Conservation (phyloP, 164 flowering plant species). For the Umbellularia californica region DNA sequence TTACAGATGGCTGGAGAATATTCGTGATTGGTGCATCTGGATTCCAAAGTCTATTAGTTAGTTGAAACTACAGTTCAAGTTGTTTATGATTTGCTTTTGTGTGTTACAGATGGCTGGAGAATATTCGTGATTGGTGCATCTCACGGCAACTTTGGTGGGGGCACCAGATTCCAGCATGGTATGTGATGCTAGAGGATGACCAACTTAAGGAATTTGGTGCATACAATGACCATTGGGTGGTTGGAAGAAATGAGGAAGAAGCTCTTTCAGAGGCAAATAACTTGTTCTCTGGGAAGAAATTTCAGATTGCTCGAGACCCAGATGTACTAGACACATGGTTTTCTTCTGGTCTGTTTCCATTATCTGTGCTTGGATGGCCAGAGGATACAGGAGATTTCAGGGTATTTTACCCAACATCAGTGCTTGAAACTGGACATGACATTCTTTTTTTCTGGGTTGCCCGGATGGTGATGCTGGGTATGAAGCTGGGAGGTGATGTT, state of each 20-base stretch:
- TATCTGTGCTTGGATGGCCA: slow-evolving; percentile 96
- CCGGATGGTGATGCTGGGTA: slow-evolving; percentile 93
- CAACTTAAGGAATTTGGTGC: slow-evolving; percentile 66
- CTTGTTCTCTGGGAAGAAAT: slow-evolving; percentile 56
- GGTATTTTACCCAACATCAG: slow-evolving; percentile 87
- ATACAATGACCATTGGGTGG: slow-evolving; percentile 86
- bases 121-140: slow-evolving; percentile 96
- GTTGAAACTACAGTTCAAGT: not conserved
- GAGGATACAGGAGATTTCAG: slow-evolving; percentile 74
- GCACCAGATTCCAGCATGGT: slow-evolving; percentile 97
- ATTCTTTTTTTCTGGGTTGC: slow-evolving; percentile 98
- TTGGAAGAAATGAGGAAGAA: slow-evolving; percentile 70
- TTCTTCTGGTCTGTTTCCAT: slow-evolving; percentile 93
- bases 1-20: slow-evolving; percentile 91
- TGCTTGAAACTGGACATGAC: slow-evolving; percentile 97
- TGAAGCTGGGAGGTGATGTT: slow-evolving; percentile 86
- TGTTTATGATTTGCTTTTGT: not conserved
- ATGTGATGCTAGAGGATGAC: slow-evolving; percentile 77
- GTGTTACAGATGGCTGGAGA: slow-evolving; percentile 84
- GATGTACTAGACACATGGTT: slow-evolving; percentile 96
- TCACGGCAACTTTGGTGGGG: slow-evolving; percentile 99
- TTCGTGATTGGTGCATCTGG: slow-evolving; percentile 95
- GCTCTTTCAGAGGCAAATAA: slow-evolving; percentile 54
- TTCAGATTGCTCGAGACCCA: slow-evolving; percentile 79
- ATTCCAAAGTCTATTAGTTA: not conserved